These are phyloP conservation scores for Platismatia glauca DNA, from an alignment of 495 filamentous ascomycete species.

Conservation along the genomic window DNA sequence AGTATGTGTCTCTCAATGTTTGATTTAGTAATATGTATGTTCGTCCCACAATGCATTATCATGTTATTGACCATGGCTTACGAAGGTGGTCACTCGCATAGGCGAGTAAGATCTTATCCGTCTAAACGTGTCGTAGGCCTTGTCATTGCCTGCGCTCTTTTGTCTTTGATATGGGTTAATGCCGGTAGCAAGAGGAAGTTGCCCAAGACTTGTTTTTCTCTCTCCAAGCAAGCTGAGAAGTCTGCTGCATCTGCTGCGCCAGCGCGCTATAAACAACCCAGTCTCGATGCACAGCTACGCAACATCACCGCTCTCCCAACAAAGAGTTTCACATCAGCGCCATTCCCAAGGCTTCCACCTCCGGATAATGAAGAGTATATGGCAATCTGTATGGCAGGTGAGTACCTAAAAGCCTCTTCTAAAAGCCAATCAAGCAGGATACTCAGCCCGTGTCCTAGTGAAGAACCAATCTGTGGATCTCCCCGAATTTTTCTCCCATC, in stretches of 20 bases:
- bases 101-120: background rate
- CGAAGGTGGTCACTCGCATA: background rate
- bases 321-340: background rate
- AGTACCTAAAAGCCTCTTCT: background rate
- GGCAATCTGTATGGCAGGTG: constrained; percentile 18
- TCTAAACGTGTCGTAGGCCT: background rate
- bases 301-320: background rate
- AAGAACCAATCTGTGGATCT: background rate
- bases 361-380: constrained; percentile 22
- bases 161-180: background rate
- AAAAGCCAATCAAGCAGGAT: background rate
- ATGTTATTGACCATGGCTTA: background rate
- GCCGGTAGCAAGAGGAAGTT: background rate
- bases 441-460: background rate
- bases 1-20: background rate
- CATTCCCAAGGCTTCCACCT: constrained; percentile 5
- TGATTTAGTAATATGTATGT: background rate
- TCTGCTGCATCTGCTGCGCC: background rate
- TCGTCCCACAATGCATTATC: background rate
- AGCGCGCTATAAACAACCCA: background rate
- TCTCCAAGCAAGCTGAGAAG: background rate
- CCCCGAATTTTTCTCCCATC: background rate
- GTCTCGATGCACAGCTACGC: background rate
- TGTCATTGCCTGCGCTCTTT: background rate
- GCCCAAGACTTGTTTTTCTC: background rate